These are phyloP conservation scores for Metschnikowia amazonensis DNA, from an alignment of 805 yeast species.

Conservation along the genomic window DNA sequence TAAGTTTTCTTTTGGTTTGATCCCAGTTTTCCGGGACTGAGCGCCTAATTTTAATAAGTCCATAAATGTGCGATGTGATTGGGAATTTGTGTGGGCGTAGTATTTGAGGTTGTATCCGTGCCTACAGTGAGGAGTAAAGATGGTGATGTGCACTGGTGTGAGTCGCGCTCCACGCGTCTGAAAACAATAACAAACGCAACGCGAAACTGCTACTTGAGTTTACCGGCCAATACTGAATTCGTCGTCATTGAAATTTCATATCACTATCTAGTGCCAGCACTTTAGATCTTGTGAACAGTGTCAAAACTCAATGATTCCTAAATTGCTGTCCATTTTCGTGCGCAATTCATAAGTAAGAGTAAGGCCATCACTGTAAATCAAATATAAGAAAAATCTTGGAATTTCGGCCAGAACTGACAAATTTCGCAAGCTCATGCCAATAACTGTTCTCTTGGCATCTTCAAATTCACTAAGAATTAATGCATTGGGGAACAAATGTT, in stretches of 20 bases:
- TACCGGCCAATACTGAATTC: too few relatives aligned
- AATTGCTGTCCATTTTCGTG: background rate
- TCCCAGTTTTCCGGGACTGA: conserved; percentile 64
- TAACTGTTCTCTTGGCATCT: conserved; percentile 29
- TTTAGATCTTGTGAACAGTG: too few relatives aligned
- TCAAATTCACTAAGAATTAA: conserved; percentile 24
- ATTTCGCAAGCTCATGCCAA: conserved; percentile 30
- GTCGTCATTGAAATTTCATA: background rate
- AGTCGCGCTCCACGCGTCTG: conserved; percentile 1
- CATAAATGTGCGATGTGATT: conserved; percentile 21
- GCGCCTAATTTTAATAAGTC: conserved; percentile 49
- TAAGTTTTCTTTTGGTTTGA: conserved; percentile 44
- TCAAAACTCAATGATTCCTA: background rate
- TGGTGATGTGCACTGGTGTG: background rate
- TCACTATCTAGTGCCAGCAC: background rate
- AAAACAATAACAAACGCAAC: conserved; percentile 1
- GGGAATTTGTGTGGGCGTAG: background rate
- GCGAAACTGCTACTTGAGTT: background rate
- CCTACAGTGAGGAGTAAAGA: background rate
- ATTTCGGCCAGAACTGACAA: conserved; percentile 17
- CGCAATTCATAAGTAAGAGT: conserved; percentile 16
- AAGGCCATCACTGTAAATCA: conserved; percentile 34
- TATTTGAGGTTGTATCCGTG: background rate
- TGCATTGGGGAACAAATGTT: conserved; percentile 39
- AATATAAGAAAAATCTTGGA: conserved; percentile 30